Conservation (phyloP, 1,139 yeast species). For the Suhomyces kunorum region DNA sequence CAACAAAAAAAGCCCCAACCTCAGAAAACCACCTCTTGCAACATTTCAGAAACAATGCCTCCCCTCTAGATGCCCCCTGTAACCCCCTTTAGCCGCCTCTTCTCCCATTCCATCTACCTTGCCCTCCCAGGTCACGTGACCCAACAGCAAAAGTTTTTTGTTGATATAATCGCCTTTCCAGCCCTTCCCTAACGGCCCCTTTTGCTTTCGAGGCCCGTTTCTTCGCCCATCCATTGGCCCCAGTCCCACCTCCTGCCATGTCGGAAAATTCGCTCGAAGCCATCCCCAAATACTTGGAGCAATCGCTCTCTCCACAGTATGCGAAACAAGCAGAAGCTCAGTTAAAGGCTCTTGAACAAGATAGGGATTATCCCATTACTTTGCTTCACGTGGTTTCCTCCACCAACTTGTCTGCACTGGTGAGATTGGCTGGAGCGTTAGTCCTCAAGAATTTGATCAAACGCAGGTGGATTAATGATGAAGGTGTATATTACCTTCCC, state of each 20-base stretch:
- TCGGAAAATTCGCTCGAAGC: slow-evolving; percentile 43
- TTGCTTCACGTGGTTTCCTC: slow-evolving; percentile 79
- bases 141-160: slow-evolving; percentile 2
- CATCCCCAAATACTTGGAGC: slow-evolving; percentile 49
- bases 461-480: slow-evolving; percentile 87
- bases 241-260: slow-evolving; percentile 20
- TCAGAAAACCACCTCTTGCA: not conserved
- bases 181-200: slow-evolving; percentile 1
- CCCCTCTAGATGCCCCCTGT: not conserved
- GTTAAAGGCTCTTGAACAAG: slow-evolving; percentile 60
- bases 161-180: not conserved
- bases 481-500: slow-evolving; percentile 72
- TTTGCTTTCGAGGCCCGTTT: not conserved
- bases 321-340: slow-evolving; percentile 64
- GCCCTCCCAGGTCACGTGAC: not conserved
- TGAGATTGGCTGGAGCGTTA: slow-evolving; percentile 84
- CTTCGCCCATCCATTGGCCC: not conserved
- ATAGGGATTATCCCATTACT: slow-evolving; percentile 73
- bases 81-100: not conserved
- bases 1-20: not conserved
- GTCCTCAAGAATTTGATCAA: slow-evolving; percentile 86
- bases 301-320: slow-evolving; percentile 49
- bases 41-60: too few species aligned
- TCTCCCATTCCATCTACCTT: not conserved
- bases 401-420: slow-evolving; percentile 50